These are phyloP conservation scores for Fragaria iinumae DNA, from an alignment of 306 rosid genomes.

Conservation along the genomic window DNA sequence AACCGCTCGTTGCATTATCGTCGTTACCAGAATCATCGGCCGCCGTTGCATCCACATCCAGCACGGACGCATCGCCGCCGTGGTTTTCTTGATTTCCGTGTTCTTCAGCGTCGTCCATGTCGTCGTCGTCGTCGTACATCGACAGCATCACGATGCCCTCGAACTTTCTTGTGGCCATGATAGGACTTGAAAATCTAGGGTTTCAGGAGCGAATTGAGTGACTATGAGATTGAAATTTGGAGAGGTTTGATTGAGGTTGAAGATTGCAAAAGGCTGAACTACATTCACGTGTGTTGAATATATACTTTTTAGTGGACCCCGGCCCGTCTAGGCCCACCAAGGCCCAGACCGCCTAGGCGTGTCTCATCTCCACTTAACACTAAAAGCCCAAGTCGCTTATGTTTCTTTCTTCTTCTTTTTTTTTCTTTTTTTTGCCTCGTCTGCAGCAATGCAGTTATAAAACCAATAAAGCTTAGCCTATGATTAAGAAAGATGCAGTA, in stretches of 20 bases:
- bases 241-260: not conserved
- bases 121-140: conserved; percentile 65
- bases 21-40: no score
- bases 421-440: no score
- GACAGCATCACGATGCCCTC: conserved; percentile 76
- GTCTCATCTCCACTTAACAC: no score
- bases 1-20: conserved; percentile 11
- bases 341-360: no score
- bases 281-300: no score
- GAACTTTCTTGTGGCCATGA: conserved; percentile 64
- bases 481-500: no score
- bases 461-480: no score
- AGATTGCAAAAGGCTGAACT: not conserved
- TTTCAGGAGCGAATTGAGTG: not conserved
- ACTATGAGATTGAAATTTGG: not conserved
- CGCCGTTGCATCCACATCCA: not conserved
- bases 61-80: not conserved
- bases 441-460: no score
- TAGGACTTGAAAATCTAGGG: not conserved
- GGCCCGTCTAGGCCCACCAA: no score
- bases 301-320: no score
- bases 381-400: no score
- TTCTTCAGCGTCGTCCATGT: conserved; percentile 55
- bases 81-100: conserved; percentile 21
- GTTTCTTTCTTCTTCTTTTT: no score